Evolutionary conservation across 2,329 filamentous ascomycete genomes (phyloP), one percentile per base, ranked within the genome.

Genomic region (Talaromyces marneffei): DNA sequence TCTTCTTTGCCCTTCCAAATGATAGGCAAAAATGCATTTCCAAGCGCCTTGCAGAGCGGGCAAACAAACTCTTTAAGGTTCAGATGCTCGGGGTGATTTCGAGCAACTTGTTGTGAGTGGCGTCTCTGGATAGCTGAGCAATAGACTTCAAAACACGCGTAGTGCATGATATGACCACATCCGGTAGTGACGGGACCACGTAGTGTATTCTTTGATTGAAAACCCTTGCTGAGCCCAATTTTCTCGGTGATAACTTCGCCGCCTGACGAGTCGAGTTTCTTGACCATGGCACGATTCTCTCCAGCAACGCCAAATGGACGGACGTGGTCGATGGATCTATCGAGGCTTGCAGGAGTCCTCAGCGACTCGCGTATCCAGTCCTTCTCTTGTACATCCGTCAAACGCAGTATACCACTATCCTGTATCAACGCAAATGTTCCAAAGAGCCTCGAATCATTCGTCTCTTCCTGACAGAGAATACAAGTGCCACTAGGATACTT

Each of bases 91-190:
- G 94, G 94, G 68, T 97, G 94, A 68, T 96, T 91, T 14, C 94
- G 85, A 7, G 94, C 92, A 73, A 99, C 96, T 73, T 99, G 94
- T 69, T 94, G 91, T 20, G 85, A 85, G 71, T 99, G 95, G 40
- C 94, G 85, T 63, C 92, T 84, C 58, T 87, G 82, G 0, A 91
- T 96, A 3, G 93, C 91, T 50, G 90, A 85, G 66, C 91, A 89
- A 71, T 97, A 99, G 42, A 89, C 85, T 69, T 97, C 92, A 71
- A 99, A 99, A 76, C 94, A 99, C 67, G 85, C 87, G 73, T 90
- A 97, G 74, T 99, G 94, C 94, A 99, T 99, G 70, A 99, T 95
- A 74, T 99, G 94, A 2, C 94, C 94, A 74, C 94, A 99, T 9
- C 93, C 91, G 37, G 90, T 90, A 10, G 92, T 90, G 1, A 97